Evolutionary conservation across 2,329 filamentous ascomycete genomes (phyloP), one percentile per base, ranked within the genome.

Genomic region (Myriosclerotinia duriaeana): DNA sequence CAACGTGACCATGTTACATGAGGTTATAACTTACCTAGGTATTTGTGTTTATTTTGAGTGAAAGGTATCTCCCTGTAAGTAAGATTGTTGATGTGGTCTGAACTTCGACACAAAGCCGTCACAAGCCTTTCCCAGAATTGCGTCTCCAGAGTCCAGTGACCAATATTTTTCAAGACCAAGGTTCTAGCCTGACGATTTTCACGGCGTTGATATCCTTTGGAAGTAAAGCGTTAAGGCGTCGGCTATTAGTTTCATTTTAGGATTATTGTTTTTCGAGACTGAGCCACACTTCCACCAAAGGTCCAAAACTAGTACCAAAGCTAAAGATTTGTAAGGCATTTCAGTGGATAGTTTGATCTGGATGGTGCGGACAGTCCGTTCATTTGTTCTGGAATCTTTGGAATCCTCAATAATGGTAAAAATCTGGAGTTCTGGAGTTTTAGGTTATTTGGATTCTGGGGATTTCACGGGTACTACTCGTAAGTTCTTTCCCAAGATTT

Each of bases 361-460:
- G 22, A 44, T 58, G 46, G 20, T 5, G 12, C 56, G 56, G 42
- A 9, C 56, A 48, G 34, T 60, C 44, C 56, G 56, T 50, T 38
- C 42, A 38, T 15, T 50, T 36, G 56, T 50, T 59, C 56, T 59
- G 42, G 56, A 59, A 48, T 42, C 54, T 56, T 26, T 56, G 2
- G 26, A 11, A 11, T 30, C 9, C 34, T 26, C 34, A 38, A 38
- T 4, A 17, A n/a, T 42, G 12, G 54, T 6, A 44, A 30, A 56
- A 12, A 42, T n/a, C 36, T 56, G 17, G 38, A 42, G 54, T n/a
- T 14, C 7, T 56, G 8, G 15, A 26, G 53, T 42, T 26, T 56
- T 55, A 55, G 53, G 22, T 40, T 42, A n/a, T 40, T 12, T 56
- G 12, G n/a, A 42, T 6, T 56, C 36, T 7, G 40, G 40, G 5